These are phyloP conservation scores for Thelephora ganbajun DNA, from an alignment of 768 basidiomycete species.

Conservation along the genomic window DNA sequence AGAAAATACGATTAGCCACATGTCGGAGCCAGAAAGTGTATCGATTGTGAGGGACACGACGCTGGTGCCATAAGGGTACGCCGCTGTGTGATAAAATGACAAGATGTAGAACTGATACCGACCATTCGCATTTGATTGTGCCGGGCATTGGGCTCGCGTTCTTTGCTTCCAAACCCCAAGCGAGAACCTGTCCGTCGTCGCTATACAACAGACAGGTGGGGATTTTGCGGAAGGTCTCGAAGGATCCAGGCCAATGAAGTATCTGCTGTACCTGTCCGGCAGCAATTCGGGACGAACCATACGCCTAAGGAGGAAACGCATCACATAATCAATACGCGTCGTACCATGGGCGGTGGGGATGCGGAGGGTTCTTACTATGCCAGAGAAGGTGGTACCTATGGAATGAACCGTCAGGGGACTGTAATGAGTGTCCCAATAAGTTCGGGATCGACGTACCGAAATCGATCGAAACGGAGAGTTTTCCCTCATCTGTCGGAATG, in stretches of 20 bases:
- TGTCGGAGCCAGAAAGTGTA: neutral
- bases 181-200: conserved; percentile 53
- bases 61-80: neutral
- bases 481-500: conserved; percentile 43
- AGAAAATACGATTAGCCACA: neutral
- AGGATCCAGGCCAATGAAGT: conserved; percentile 72
- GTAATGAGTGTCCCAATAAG: neutral
- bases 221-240: conserved; percentile 77
- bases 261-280: conserved; percentile 75
- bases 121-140: conserved; percentile 45
- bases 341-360: neutral
- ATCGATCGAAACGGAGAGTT: conserved; percentile 71
- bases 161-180: conserved; percentile 85
- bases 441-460: conserved; percentile 37
- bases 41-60: neutral
- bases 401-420: neutral
- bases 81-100: neutral
- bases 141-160: conserved; percentile 59
- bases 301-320: conserved; percentile 36
- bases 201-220: conserved; percentile 77
- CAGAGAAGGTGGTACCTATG: conserved; percentile 76
- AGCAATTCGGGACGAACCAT: conserved; percentile 74
- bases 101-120: no score
- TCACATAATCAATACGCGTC: neutral
- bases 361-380: conserved; percentile 48